A percentile compares a stretch with the other conserved stretches of the same genome.
phyloP scores from a whole-genome alignment of 2,329 filamentous ascomycete genomes.

The Rachicladosporium sp. region DNA sequence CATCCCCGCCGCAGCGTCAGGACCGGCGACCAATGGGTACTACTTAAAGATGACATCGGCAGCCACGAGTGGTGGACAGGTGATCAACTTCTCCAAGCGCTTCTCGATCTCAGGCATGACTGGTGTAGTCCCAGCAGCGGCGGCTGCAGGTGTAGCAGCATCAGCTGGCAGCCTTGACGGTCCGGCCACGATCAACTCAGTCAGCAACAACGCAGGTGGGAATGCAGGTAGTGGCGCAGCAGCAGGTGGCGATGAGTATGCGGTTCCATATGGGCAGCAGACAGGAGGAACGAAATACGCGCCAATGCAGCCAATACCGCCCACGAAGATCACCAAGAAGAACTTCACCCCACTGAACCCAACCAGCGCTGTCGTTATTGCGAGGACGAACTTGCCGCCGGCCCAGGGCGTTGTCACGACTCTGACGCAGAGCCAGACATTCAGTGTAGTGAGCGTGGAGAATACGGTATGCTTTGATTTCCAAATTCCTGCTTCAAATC shows the following conservation, averaged over 20 bases:
- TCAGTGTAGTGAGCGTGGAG: constrained; percentile 39
- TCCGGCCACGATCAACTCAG: constrained; percentile 24
- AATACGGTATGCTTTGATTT: constrained; percentile 47
- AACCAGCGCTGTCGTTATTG: constrained; percentile 42
- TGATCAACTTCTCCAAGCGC: constrained; percentile 49
- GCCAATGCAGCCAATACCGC: constrained; percentile 47
- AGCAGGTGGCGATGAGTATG: constrained; percentile 11
- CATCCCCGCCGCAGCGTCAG: constrained; percentile 22
- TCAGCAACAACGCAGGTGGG: constrained; percentile 13
- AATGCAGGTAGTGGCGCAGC: constrained; percentile 9
- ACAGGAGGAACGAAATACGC: constrained; percentile 47
- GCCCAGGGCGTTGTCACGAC: constrained; percentile 38
- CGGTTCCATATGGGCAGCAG: constrained; percentile 43
- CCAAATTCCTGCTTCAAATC: too few species aligned
- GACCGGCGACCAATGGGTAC: too few species aligned
- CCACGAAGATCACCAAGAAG: constrained; percentile 46
- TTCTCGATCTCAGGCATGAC: constrained; percentile 56
- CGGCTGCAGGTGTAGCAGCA: constrained; percentile 25
- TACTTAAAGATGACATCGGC: constrained; percentile 49
- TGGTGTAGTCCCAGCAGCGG: constrained; percentile 31
- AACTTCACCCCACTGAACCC: constrained; percentile 39
- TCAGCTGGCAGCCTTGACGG: constrained; percentile 13
- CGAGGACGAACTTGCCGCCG: constrained; percentile 36
- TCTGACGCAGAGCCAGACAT: constrained; percentile 39
- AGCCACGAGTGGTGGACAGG: constrained; percentile 40